Conservation (phyloP, 2,329 filamentous ascomycete genomes). For the Penicillium griseofulvum region DNA sequence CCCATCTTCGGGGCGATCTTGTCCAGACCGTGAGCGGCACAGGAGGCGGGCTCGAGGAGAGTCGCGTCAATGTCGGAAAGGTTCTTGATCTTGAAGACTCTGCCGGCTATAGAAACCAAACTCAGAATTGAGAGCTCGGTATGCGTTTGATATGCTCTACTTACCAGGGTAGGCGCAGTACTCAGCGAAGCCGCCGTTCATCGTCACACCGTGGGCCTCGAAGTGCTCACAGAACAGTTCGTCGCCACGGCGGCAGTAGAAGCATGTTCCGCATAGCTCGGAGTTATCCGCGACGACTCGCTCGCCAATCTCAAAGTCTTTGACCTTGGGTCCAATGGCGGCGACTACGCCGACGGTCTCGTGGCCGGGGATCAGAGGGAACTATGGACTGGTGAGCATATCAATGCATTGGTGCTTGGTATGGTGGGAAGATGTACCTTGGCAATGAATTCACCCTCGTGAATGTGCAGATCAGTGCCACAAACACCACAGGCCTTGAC, state of each 20-base stretch:
- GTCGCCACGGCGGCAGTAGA: constrained; percentile 68
- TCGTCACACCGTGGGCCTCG: constrained; percentile 56
- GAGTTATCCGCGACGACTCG: constrained; percentile 57
- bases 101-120: constrained; percentile 37
- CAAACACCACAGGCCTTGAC: constrained; percentile 66
- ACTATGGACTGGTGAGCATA: constrained; percentile 38
- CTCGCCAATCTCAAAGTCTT: constrained; percentile 59
- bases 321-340: constrained; percentile 58
- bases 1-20: constrained; percentile 65
- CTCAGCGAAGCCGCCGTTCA: constrained; percentile 71
- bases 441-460: constrained; percentile 65
- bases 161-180: constrained; percentile 57
- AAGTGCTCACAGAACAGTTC: constrained; percentile 67
- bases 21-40: constrained; percentile 68
- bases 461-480: constrained; percentile 53
- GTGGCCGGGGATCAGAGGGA: constrained; percentile 65
- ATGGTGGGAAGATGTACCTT: constrained; percentile 37
- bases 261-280: constrained; percentile 67
- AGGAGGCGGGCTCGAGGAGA: constrained; percentile 68
- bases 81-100: constrained; percentile 67
- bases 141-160: not conserved
- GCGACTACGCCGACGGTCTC: constrained; percentile 66
- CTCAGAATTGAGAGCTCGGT: not conserved
- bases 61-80: constrained; percentile 67
- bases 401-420: not conserved